phyloP scores from a whole-genome alignment of 2,329 filamentous ascomycete genomes.

The Teratosphaeria nubilosa region DNA sequence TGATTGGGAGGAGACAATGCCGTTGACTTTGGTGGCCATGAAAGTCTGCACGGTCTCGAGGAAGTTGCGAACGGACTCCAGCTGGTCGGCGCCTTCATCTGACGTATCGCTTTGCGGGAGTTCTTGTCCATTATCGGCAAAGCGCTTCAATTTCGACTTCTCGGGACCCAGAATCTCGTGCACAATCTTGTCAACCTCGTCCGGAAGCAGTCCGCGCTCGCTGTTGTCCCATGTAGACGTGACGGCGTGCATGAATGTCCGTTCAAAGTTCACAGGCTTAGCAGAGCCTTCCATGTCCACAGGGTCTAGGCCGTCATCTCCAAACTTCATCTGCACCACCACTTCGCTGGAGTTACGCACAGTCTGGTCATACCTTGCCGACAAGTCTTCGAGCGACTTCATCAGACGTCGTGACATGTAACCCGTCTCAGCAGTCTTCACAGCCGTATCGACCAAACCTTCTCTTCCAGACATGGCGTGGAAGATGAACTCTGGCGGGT shows the following conservation, averaged over 20 bases:
- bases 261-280: conserved; percentile 81
- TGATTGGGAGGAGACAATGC: conserved; percentile 17
- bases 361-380: conserved; percentile 86
- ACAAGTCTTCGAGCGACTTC: conserved; percentile 94
- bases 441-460: conserved; percentile 95
- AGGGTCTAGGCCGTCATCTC: conserved; percentile 88
- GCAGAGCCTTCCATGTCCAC: conserved; percentile 96
- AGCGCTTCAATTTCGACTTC: conserved; percentile 47
- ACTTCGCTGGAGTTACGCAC: conserved; percentile 81
- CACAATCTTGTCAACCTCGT: conserved; percentile 61
- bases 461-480: conserved; percentile 98
- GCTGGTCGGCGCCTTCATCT: conserved; percentile 32
- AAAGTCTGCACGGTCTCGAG: conserved; percentile 67
- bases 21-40: conserved; percentile 35
- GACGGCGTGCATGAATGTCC: conserved; percentile 74
- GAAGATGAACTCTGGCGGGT: conserved; percentile 90
- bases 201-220: conserved; percentile 62
- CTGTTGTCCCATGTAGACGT: conserved; percentile 70
- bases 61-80: conserved; percentile 73
- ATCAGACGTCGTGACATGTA: conserved; percentile 98
- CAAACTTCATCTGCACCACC: conserved; percentile 95
- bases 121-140: conserved; percentile 18
- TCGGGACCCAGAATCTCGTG: conserved; percentile 58
- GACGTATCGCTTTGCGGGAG: conserved; percentile 61
- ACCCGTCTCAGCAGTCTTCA: conserved; percentile 96